Evolutionary conservation across 345 rosid species (phyloP), one percentile per base, ranked within the genome.

Genomic region (Odontarrhena argentea): DNA sequence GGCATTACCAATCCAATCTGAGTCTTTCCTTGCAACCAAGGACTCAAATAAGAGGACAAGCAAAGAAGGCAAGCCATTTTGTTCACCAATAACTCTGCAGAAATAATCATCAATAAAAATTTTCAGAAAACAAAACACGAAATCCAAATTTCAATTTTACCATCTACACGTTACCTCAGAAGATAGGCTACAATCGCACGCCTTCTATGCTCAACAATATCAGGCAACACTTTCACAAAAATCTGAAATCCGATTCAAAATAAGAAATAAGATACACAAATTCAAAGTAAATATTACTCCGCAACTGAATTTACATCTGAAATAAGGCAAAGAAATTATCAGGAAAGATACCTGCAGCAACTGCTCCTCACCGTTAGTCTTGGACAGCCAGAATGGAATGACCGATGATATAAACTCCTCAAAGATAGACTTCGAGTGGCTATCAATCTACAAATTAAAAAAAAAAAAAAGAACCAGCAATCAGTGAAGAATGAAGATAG

Each of bases 61-160:
- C 73, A 94, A 79, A 12, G 97, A 71, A 69, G 89, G 96, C 85
- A 94, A 79, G 74, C 87, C 79, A 60, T 81, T 79, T 59, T 49
- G 74, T 77, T 91, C 96, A 69, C 99, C 97, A 63, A 94, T 74
- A 67, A 78, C 85, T 85, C 99, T 94, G 82, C 67, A 63, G n/a
- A 68, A 54, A 54, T 34, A 45, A 55, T 13, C n/a, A 3, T 7
- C 51, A 30, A 1, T 66, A 30, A 74, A 69, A 55, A 74, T n/a
- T 13, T 55, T 25, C 8, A 48, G 45, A 32, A 41, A 10, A 70
- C 40, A 28, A 59, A 22, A 48, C 49, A 48, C 15, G 35, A 30
- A 60, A 12, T 60, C 51, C 40, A 55, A 62, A 34, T 44, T 18
- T 34, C 37, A 45, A 14, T 37, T 64, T 32, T 26, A 24, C 34